A percentile compares a stretch with the other conserved stretches of the same genome.
Conservation (phyloP, 1,139 yeast species). For the Kodamaea arcana region DNA sequence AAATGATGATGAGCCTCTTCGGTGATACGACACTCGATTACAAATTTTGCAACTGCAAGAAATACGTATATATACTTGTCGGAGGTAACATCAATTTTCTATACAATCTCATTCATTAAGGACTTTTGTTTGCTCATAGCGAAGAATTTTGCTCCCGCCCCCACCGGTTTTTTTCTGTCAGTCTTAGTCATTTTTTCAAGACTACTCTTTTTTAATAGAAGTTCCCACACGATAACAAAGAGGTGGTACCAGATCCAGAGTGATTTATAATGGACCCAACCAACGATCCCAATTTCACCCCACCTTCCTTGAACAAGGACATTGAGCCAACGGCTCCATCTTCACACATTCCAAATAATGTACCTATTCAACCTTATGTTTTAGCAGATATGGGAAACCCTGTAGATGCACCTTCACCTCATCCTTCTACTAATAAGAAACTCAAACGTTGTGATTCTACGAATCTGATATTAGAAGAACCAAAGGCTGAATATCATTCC, state of each 20-base stretch:
- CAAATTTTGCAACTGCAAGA: neutral
- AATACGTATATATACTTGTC: too few relatives aligned
- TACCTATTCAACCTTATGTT: slow-evolving; percentile 71
- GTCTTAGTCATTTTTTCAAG: neutral
- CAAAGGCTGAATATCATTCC: slow-evolving; percentile 20
- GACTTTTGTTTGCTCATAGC: too few relatives aligned
- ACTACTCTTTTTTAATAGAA: neutral
- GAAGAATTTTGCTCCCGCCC: neutral
- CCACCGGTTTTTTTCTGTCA: neutral
- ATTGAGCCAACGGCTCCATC: slow-evolving; percentile 70
- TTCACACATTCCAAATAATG: slow-evolving; percentile 67
- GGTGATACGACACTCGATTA: neutral
- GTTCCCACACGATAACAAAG: slow-evolving; percentile 1
- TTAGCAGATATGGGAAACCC: slow-evolving; percentile 70
- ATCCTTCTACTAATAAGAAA: slow-evolving; percentile 28
- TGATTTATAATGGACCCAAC: slow-evolving; percentile 65
- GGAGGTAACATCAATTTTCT: too few relatives aligned
- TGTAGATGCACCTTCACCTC: slow-evolving; percentile 71
- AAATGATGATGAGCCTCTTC: neutral
- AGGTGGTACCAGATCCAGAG: neutral
- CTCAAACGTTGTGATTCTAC: slow-evolving; percentile 6
- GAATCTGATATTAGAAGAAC: slow-evolving; percentile 1
- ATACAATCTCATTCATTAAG: too few relatives aligned
- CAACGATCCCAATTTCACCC: slow-evolving; percentile 71
- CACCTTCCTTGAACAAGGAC: slow-evolving; percentile 59